A percentile compares a stretch with the other conserved stretches of the same genome.
These are phyloP conservation scores for Yamagishiella unicocca DNA, from an alignment of 139 green algal genomes.

Conservation along the genomic window DNA sequence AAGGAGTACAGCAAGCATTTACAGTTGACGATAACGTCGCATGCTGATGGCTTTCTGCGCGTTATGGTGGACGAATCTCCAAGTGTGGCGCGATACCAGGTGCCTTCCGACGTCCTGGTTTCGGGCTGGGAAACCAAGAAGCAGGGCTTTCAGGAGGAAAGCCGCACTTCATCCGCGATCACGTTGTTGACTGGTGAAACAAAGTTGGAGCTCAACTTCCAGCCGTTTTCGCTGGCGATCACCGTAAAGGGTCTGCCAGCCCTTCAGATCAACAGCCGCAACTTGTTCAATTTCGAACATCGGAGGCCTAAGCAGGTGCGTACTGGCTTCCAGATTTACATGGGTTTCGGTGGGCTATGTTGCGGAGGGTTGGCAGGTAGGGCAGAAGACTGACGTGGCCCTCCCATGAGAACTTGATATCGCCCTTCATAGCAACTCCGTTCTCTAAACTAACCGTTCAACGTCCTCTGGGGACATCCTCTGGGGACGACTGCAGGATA, in stretches of 20 bases:
- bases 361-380: no score
- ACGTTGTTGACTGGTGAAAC: slow-evolving; percentile 23
- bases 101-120: slow-evolving; percentile 8
- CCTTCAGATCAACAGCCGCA: slow-evolving; percentile 82
- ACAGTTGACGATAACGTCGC: slow-evolving; percentile 74
- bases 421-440: no score
- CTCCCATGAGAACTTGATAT: no score
- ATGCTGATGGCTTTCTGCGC: slow-evolving; percentile 78
- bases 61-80: slow-evolving; percentile 84
- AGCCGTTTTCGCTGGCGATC: slow-evolving; percentile 71
- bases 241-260: slow-evolving; percentile 50
- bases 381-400: no score
- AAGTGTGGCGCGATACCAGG: slow-evolving; percentile 36
- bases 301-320: slow-evolving; percentile 75
- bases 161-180: neutral
- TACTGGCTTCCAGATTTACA: no score
- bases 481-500: no score
- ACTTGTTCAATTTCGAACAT: slow-evolving; percentile 93
- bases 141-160: slow-evolving; percentile 5
- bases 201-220: slow-evolving; percentile 69
- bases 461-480: no score
- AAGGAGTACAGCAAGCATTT: slow-evolving; percentile 47
- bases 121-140: slow-evolving; percentile 30
- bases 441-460: no score
- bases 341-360: no score